phyloP scores from a whole-genome alignment of 2,329 filamentous ascomycete species.

The Epichloe bromicola region DNA sequence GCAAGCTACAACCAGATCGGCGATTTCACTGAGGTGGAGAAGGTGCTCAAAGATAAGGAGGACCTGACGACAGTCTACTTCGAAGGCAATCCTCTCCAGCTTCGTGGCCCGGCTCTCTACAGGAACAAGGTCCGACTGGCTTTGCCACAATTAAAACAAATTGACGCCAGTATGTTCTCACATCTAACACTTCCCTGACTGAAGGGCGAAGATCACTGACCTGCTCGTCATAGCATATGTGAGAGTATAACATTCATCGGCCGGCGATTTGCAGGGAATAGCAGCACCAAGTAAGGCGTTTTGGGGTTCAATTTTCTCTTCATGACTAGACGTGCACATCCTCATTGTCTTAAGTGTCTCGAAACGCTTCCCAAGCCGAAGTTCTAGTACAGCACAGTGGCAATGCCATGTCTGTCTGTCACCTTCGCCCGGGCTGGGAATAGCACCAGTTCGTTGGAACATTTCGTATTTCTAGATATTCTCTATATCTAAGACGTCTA shows the following conservation, averaged over 20 bases:
- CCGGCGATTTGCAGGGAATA: neutral
- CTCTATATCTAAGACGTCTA: neutral
- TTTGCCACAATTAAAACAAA: constrained; percentile 78
- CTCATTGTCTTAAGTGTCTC: neutral
- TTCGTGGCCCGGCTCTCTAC: constrained; percentile 68
- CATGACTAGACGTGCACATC: neutral
- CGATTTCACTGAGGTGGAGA: constrained; percentile 74
- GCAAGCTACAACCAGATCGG: constrained; percentile 75
- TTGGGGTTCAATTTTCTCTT: neutral
- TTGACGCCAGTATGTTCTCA: constrained; percentile 83
- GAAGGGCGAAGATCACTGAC: neutral
- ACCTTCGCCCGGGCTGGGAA: neutral
- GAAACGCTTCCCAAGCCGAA: neutral
- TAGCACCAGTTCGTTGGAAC: neutral
- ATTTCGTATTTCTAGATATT: neutral
- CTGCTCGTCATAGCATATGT: constrained; percentile 6
- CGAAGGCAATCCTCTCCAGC: constrained; percentile 84
- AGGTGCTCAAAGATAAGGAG: constrained; percentile 64
- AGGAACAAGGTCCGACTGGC: constrained; percentile 85
- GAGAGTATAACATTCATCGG: neutral
- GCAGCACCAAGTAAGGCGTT: neutral
- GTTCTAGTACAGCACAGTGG: neutral
- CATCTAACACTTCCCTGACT: neutral
- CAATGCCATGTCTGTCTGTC: neutral
- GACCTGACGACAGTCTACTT: constrained; percentile 85